Percentiles rank a stretch among this genome's conserved stretches.
Evolutionary conservation across 805 yeast species (phyloP).

Genomic region (Phaffomyces opuntiae): DNA sequence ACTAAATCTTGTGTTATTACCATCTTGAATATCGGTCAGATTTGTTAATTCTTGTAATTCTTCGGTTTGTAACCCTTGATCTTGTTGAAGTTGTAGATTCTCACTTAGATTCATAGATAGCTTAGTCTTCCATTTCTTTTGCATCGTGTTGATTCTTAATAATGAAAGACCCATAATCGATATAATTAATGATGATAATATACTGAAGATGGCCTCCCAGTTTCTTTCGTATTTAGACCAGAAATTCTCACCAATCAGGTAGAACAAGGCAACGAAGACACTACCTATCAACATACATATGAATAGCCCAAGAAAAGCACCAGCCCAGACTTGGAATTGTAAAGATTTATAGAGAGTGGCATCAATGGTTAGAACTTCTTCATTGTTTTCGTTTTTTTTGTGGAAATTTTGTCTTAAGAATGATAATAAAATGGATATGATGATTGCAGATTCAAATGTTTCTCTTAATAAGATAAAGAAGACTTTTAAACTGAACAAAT

Average conservation of each 20-base stretch:
- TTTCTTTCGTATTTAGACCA: conserved; percentile 85
- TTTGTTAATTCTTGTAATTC: conserved; percentile 11
- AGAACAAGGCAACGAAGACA: conserved; percentile 64
- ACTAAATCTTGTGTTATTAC: conserved; percentile 1
- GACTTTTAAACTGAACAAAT: conserved; percentile 43
- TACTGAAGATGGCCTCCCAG: conserved; percentile 85
- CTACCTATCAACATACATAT: conserved; percentile 72
- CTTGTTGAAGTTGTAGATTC: conserved; percentile 14
- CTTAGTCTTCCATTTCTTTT: conserved; percentile 74
- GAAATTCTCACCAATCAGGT: conserved; percentile 71
- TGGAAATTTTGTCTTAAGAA: conserved; percentile 85
- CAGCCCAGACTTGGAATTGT: conserved; percentile 72
- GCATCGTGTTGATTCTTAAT: conserved; percentile 73
- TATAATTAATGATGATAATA: conserved; percentile 71
- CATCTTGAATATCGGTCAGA: conserved; percentile 8
- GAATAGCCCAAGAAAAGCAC: conserved; percentile 66
- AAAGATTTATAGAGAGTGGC: conserved; percentile 34
- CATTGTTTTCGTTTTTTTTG: conserved; percentile 9
- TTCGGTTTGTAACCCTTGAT: conserved; percentile 9
- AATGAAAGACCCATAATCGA: conserved; percentile 84
- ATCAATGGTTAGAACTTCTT: conserved; percentile 23
- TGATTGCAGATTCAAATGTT: conserved; percentile 84
- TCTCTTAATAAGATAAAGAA: conserved; percentile 91
- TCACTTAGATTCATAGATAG: conserved; percentile 55
- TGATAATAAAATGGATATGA: conserved; percentile 85